Evolutionary conservation across 805 yeast genomes (phyloP).

Genomic region (Debaryomyces hansenii): DNA sequence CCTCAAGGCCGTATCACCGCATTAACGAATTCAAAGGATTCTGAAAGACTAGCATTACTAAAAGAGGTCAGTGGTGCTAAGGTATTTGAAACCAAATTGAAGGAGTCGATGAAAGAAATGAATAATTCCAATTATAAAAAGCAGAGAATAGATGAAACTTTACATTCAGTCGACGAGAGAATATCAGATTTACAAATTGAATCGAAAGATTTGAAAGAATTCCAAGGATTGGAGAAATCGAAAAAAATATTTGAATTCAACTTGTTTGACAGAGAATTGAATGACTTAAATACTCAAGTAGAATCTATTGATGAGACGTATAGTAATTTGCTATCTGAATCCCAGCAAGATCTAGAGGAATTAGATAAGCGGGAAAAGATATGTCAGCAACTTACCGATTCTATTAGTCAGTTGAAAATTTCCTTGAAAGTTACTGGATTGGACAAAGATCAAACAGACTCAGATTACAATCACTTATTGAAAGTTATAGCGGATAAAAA

Average conservation of each 20-base stretch:
- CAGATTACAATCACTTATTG: constrained; percentile 50
- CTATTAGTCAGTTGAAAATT: constrained; percentile 48
- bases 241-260: constrained; percentile 74
- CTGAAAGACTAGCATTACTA: constrained; percentile 72
- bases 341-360: constrained; percentile 53
- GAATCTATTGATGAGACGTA: constrained; percentile 63
- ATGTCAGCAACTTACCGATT: constrained; percentile 44
- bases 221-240: constrained; percentile 63
- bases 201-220: constrained; percentile 69
- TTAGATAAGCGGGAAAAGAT: constrained; percentile 61
- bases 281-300: constrained; percentile 57
- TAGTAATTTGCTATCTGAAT: constrained; percentile 47
- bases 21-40: constrained; percentile 84
- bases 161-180: constrained; percentile 67
- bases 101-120: constrained; percentile 81
- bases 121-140: constrained; percentile 65
- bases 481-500: constrained; percentile 49
- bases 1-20: constrained; percentile 94
- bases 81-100: constrained; percentile 78
- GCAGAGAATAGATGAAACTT: constrained; percentile 70
- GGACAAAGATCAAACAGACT: constrained; percentile 56
- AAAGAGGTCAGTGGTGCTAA: constrained; percentile 96
- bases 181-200: constrained; percentile 79
- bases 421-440: constrained; percentile 51
- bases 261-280: constrained; percentile 73